Evolutionary conservation across 441 rosid genomes (phyloP), one percentile per base, ranked within the genome.

Genomic region (Erodium trifolium): DNA sequence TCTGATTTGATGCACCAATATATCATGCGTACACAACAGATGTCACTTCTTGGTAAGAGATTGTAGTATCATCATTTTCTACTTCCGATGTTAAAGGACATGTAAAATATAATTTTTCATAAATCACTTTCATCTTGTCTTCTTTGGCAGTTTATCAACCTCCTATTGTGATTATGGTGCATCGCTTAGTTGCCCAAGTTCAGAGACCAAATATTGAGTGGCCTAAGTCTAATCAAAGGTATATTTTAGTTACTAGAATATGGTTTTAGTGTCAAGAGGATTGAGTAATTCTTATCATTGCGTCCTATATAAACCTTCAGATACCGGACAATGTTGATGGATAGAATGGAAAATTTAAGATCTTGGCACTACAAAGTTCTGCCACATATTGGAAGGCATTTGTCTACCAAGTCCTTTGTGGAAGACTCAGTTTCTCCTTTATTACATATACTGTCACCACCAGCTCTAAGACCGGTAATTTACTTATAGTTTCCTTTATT

Each of bases 181-280:
- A 95, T 75, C 80, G 75, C 69, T 80, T 76, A 34, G 88, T 95
- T 39, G 87, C 96, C 69, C 97, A 92, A 81, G 86, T 89, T 82
- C 96, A 87, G 71, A 92, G 76, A 78, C 93, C 95, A 77, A 84
- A 79, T 69, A 86, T 95, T 65, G 90, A 90, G 77, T 95, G 99
- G 97, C 99, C 99, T 72, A 90, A 90, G 81, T 87, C 95, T 60
- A 81, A 82, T 78, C 87, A 88, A 68, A 88, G 96, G 99, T 95
- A 78, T 65, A 35, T 19, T 70, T 49, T 71, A 37, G 41, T 77
- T 43, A 51, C 17, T 63, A 60, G 35, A 27, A 71, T 29, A 63
- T 19, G 69, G 59, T 66, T 67, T 65, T 31, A 23, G 27, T 70
- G 51, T 64, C 14, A 71, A 18, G 69, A 47, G 55, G 27, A 53